Conservation (phyloP, 2,329 filamentous ascomycete genomes). For the Ophiostoma novo-ulmi region DNA sequence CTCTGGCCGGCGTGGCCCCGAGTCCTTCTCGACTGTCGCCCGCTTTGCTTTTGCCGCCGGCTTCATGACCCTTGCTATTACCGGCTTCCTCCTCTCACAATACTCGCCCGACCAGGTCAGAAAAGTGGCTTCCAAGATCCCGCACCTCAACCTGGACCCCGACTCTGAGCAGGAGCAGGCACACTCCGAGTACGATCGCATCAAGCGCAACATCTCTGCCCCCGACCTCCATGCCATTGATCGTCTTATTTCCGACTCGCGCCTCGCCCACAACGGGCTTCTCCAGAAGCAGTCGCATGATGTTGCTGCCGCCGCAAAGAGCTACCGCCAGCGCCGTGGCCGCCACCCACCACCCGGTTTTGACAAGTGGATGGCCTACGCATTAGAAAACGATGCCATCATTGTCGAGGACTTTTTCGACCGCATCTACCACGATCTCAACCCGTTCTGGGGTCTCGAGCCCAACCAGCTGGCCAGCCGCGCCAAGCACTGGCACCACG, state of each 20-base stretch:
- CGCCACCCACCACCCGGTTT: conserved; percentile 48
- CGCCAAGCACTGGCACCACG: conserved; percentile 42
- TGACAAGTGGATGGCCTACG: conserved; percentile 45
- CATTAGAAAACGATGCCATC: conserved; percentile 39
- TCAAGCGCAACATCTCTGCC: conserved; percentile 15
- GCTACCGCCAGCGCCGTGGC: conserved; percentile 43
- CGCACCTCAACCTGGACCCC: conserved; percentile 15
- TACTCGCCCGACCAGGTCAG: conserved; percentile 18
- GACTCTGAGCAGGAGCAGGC: conserved; percentile 21
- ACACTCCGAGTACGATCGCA: conserved; percentile 14
- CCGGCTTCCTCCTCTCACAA: conserved; percentile 23
- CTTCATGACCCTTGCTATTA: conserved; percentile 19
- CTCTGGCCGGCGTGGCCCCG: conserved; percentile 19
- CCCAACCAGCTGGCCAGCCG: conserved; percentile 34
- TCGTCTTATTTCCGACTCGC: conserved; percentile 39
- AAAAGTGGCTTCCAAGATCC: conserved; percentile 17
- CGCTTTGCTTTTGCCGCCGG: conserved; percentile 26
- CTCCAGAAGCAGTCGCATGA: conserved; percentile 41
- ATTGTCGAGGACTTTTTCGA: conserved; percentile 49
- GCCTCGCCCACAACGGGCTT: conserved; percentile 37
- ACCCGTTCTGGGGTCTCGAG: conserved; percentile 52
- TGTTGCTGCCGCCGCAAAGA: conserved; percentile 31
- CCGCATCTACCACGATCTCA: conserved; percentile 49
- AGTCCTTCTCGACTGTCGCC: conserved; percentile 23
- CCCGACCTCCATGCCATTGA: conserved; percentile 41